These are phyloP conservation scores for Lycium barbarum DNA, from an alignment of 257 asterid genomes.

Conservation along the genomic window DNA sequence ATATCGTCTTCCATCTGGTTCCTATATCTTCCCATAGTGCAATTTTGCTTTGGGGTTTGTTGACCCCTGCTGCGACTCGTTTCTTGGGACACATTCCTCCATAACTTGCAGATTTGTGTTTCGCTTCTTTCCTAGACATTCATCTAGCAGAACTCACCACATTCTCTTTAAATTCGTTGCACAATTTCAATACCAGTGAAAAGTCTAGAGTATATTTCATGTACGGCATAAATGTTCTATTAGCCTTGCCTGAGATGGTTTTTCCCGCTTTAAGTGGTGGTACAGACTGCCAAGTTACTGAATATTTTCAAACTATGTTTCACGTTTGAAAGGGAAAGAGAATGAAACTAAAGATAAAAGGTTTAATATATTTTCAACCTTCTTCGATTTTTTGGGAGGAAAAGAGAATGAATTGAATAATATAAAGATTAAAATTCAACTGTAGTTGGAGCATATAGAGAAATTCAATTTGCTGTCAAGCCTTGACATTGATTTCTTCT, in stretches of 20 bases:
- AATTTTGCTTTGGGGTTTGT: neutral
- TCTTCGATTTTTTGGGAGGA: neutral
- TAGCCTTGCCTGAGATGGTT: neutral
- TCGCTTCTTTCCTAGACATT: slow-evolving; percentile 1
- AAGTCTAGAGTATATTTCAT: neutral
- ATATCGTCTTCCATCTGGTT: too few relatives aligned
- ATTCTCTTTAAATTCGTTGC: slow-evolving; percentile 1
- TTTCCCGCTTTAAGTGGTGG: neutral
- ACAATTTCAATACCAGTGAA: neutral
- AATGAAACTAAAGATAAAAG: neutral
- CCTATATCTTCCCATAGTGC: neutral
- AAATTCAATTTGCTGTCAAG: slow-evolving; percentile 15
- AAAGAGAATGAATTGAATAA: neutral
- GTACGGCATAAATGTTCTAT: neutral
- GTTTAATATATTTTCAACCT: neutral
- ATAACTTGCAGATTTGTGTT: neutral
- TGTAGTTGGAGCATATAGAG: neutral
- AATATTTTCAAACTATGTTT: neutral
- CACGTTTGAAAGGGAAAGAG: neutral
- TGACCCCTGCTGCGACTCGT: neutral
- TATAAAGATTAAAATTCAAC: neutral
- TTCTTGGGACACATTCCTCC: neutral
- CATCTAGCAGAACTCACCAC: neutral
- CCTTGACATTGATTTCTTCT: slow-evolving; percentile 1
- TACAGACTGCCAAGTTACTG: neutral